Conservation (phyloP, 192 early-diverging fungal species). For the Chytriomyces sp. region DNA sequence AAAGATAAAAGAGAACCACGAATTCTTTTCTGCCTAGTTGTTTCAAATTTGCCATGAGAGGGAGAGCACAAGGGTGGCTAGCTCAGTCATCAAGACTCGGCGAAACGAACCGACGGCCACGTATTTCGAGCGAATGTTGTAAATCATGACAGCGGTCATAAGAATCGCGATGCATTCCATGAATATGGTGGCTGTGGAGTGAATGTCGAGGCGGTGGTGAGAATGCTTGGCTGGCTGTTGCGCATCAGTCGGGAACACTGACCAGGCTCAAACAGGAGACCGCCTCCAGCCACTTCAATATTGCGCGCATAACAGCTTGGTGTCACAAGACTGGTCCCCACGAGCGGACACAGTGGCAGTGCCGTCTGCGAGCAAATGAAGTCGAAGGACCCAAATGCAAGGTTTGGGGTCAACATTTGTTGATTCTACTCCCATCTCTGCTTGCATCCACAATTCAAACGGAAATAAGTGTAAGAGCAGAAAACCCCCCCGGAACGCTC, state of each 20-base stretch:
- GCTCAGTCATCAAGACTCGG: too few relatives aligned
- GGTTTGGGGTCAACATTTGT: neutral
- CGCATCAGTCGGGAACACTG: neutral
- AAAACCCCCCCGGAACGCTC: too few relatives aligned
- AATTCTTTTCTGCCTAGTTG: constrained; percentile 86
- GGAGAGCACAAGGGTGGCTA: neutral
- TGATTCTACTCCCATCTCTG: too few relatives aligned
- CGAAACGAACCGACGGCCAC: constrained; percentile 78
- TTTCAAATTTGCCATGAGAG: too few relatives aligned
- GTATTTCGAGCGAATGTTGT: constrained; percentile 91
- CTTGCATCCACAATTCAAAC: too few relatives aligned
- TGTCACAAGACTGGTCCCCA: constrained; percentile 76
- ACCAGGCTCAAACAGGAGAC: constrained; percentile 82
- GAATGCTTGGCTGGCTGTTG: neutral
- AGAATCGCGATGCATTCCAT: constrained; percentile 84
- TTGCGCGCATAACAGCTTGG: constrained; percentile 92
- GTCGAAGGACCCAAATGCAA: constrained; percentile 80
- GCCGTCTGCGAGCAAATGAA: constrained; percentile 77
- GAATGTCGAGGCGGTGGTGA: neutral
- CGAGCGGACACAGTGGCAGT: constrained; percentile 83
- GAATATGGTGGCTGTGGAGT: constrained; percentile 71
- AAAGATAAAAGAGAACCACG: constrained; percentile 91
- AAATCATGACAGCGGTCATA: constrained; percentile 96
- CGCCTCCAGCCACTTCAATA: constrained; percentile 70
- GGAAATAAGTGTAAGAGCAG: too few relatives aligned